Base-by-base conservation (phyloP, 2,329 filamentous ascomycete genomes). In the Graphiopsis chlorocephala region DNA sequence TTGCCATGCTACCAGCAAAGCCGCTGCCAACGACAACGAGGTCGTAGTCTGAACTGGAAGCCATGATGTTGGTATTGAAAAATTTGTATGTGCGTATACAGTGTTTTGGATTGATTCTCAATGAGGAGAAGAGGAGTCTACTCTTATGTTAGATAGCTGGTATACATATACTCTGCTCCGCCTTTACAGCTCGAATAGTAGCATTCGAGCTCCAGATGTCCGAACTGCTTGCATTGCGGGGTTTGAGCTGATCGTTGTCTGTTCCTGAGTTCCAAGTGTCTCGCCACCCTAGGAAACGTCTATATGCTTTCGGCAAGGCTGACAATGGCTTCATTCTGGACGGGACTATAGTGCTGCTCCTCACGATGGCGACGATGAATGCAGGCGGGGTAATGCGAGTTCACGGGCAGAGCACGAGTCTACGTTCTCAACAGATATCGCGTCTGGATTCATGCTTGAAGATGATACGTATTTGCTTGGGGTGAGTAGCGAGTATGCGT, bases 21-120 rank as follows among this genome's bases (percentile, higher is more conserved):
- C 78, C 77, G 57, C 76, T 77, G 23, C 77, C 77, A 6, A 79
- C 75, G 20, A 79, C 76, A 26, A 80, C 73, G 12, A 80, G 70
- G 66, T 79, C 78, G 70, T 78, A 78, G 35, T 70, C 68, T 59
- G 68, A 70, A 57, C 68, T 72, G 5, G 70, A 70, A 31, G 71
- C 72, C 72, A 73, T 74, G 57, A 5, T 68, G 47, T 47, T 33
- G 23, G 20, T 63, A 48, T 7, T 57, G 4, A 23, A 15, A 11
- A 6, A 7, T 20, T 10, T 10, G 12, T 45, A 8, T 45, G 38
- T 11, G 10, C 8, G 3, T 20, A 1, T 2, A 20, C n/a, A 45
- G 11, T 45, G n/a, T 6, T 45, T 45, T n/a, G 8, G n/a, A 45
- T 45, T 12, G 38, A 23, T 45, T 20, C 8, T 55, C 50, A 55